phyloP scores from a whole-genome alignment of 805 yeast species.

The Helenozyma rhizophorensis region DNA sequence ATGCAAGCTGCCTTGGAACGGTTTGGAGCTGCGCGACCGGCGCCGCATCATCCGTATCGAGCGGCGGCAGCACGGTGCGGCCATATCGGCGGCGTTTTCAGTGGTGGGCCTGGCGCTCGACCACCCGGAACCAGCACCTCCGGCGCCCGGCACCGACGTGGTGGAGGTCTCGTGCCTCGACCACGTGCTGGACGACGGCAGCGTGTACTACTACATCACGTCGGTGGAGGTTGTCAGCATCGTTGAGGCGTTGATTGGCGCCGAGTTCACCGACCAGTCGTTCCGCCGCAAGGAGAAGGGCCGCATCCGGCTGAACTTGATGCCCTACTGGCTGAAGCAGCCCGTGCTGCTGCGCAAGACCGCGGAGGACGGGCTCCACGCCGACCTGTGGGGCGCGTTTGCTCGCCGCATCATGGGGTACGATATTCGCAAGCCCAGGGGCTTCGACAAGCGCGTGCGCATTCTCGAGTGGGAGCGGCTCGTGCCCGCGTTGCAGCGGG shows the following conservation, averaged over 20 bases:
- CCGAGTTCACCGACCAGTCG: constrained; percentile 40
- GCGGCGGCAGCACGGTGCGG: constrained; percentile 45
- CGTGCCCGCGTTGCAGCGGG: constrained; percentile 57
- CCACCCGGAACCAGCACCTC: constrained; percentile 38
- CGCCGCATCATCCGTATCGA: constrained; percentile 58
- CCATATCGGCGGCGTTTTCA: constrained; percentile 45
- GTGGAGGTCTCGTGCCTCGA: constrained; percentile 60
- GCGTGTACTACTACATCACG: constrained; percentile 48
- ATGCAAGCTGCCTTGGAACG: constrained; percentile 50
- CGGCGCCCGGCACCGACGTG: constrained; percentile 41
- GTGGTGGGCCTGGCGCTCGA: constrained; percentile 47
- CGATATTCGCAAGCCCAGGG: constrained; percentile 59
- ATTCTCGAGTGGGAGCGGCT: constrained; percentile 58
- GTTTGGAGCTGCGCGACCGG: constrained; percentile 42
- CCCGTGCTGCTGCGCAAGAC: constrained; percentile 48
- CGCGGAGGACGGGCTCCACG: constrained; percentile 9
- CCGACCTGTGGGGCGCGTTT: constrained; percentile 32
- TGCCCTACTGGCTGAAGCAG: constrained; percentile 62
- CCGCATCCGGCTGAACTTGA: constrained; percentile 61
- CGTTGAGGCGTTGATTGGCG: constrained; percentile 57
- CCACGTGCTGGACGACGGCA: constrained; percentile 30
- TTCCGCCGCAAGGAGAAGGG: constrained; percentile 62
- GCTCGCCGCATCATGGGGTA: constrained; percentile 66
- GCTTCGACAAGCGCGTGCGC: constrained; percentile 64
- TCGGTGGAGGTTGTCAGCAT: constrained; percentile 65